Evolutionary conservation across 2,329 filamentous ascomycete genomes (phyloP).

Genomic region (Akanthomyces dipterigenus): DNA sequence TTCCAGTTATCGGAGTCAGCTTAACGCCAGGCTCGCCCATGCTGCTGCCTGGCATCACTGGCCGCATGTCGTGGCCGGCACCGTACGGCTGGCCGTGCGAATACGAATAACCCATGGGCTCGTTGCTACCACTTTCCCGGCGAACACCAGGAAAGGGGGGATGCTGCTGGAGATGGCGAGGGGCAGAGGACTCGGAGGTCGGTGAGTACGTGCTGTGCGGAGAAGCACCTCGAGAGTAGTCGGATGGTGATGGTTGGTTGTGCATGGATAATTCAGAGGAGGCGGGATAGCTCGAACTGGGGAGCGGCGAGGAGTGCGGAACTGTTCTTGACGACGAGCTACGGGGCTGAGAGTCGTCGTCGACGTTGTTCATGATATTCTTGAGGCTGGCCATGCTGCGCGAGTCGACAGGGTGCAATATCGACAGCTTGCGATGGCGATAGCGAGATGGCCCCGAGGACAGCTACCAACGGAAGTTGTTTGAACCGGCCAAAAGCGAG

Average conservation of each 20-base stretch:
- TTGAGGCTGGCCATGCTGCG: conserved; percentile 47
- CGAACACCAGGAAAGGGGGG: neutral
- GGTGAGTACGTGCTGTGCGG: conserved; percentile 20
- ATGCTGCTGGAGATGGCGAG: conserved; percentile 8
- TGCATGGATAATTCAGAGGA: conserved; percentile 24
- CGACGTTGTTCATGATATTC: conserved; percentile 51
- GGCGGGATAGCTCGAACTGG: conserved; percentile 32
- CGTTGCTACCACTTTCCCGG: conserved; percentile 1
- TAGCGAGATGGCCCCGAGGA: conserved; percentile 4
- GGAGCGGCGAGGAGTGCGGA: neutral
- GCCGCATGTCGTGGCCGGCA: conserved; percentile 27
- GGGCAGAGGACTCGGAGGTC: conserved; percentile 4
- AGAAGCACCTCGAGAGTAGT: conserved; percentile 29
- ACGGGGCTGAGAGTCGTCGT: conserved; percentile 33
- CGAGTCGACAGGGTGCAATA: conserved; percentile 30
- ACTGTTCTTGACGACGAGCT: neutral
- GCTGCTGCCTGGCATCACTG: conserved; percentile 28
- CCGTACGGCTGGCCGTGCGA: conserved; percentile 4
- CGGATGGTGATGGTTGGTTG: conserved; percentile 24
- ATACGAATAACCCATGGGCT: conserved; percentile 6
- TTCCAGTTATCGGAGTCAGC: conserved; percentile 49
- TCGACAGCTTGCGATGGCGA: conserved; percentile 21
- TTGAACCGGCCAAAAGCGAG: neutral
- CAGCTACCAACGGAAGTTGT: neutral
- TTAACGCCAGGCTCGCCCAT: conserved; percentile 37